phyloP scores from a whole-genome alignment of 2,329 filamentous ascomycete species.

The Pochonia chlamydosporia region DNA sequence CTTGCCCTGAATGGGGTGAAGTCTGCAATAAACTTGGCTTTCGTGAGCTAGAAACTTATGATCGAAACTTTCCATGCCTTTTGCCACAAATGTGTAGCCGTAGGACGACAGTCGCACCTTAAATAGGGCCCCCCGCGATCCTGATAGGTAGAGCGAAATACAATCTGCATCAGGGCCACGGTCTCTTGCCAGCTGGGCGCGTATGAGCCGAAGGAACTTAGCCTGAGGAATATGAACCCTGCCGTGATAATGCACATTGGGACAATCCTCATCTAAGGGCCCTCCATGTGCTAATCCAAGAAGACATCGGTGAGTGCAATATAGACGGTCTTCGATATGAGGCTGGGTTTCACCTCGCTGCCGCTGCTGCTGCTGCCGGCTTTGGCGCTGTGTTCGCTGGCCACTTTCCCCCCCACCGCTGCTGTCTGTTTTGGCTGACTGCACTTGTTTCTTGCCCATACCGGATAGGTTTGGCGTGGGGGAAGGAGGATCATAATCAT shows the following conservation, averaged over 20 bases:
- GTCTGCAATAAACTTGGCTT: slow-evolving; percentile 22
- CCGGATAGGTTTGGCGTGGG: background rate
- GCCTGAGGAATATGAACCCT: slow-evolving; percentile 16
- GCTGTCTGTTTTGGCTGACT: background rate
- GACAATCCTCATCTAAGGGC: slow-evolving; percentile 2
- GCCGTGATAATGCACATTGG: slow-evolving; percentile 14
- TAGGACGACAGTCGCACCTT: slow-evolving; percentile 28
- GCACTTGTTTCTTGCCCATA: background rate
- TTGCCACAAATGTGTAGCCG: slow-evolving; percentile 33
- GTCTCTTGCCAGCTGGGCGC: slow-evolving; percentile 23
- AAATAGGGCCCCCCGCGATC: slow-evolving; percentile 27
- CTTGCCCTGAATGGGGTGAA: slow-evolving; percentile 25
- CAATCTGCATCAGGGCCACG: slow-evolving; percentile 23
- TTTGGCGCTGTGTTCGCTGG: no score
- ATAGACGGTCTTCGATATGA: background rate
- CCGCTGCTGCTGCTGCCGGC: background rate
- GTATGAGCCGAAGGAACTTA: slow-evolving; percentile 21
- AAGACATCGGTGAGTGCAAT: slow-evolving; percentile 7
- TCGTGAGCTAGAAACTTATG: slow-evolving; percentile 20
- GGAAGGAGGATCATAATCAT: slow-evolving; percentile 1
- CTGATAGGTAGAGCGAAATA: slow-evolving; percentile 21
- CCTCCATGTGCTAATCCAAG: slow-evolving; percentile 3
- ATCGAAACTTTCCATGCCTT: slow-evolving; percentile 26
- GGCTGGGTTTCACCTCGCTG: background rate
- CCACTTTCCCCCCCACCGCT: background rate